Percentiles rank a stretch among this genome's conserved stretches.
These are phyloP conservation scores for Fraxinus ornus DNA, from an alignment of 305 asterid genomes.

Conservation along the genomic window DNA sequence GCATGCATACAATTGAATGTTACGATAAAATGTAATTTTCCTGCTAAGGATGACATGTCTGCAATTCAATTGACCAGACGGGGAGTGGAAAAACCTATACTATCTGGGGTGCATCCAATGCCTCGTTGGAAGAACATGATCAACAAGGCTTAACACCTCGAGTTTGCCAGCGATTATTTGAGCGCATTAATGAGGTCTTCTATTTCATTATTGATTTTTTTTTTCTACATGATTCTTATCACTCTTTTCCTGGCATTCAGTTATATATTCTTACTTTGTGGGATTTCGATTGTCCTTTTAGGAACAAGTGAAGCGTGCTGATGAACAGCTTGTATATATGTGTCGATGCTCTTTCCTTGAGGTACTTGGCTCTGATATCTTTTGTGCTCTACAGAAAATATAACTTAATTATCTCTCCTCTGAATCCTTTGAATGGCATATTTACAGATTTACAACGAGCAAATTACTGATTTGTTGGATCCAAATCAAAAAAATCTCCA, in stretches of 20 bases:
- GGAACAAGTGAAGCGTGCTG: constrained; percentile 89
- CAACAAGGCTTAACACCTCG: constrained; percentile 96
- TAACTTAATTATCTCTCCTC: constrained; percentile 2
- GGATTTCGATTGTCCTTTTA: constrained; percentile 31
- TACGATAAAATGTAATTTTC: not conserved
- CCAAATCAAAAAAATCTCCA: constrained; percentile 87
- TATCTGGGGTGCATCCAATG: constrained; percentile 91
- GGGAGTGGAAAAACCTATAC: constrained; percentile 99
- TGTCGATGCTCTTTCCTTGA: constrained; percentile 97
- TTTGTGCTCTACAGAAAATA: not conserved
- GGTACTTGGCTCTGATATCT: constrained; percentile 43
- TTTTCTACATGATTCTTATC: not conserved
- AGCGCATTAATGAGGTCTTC: constrained; percentile 75
- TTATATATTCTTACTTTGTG: constrained; percentile 3
- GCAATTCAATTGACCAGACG: constrained; percentile 53
- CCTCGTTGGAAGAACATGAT: constrained; percentile 70
- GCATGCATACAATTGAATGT: not conserved
- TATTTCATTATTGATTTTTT: constrained; percentile 1
- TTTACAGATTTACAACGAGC: constrained; percentile 91
- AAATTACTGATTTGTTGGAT: constrained; percentile 93
- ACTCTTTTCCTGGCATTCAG: not conserved
- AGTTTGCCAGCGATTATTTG: constrained; percentile 74
- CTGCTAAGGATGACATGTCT: constrained; percentile 16
- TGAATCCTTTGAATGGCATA: constrained; percentile 20
- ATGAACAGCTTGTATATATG: constrained; percentile 75